Conservation (phyloP, 805 yeast species). For the Aciculoconidium aculeatum region DNA sequence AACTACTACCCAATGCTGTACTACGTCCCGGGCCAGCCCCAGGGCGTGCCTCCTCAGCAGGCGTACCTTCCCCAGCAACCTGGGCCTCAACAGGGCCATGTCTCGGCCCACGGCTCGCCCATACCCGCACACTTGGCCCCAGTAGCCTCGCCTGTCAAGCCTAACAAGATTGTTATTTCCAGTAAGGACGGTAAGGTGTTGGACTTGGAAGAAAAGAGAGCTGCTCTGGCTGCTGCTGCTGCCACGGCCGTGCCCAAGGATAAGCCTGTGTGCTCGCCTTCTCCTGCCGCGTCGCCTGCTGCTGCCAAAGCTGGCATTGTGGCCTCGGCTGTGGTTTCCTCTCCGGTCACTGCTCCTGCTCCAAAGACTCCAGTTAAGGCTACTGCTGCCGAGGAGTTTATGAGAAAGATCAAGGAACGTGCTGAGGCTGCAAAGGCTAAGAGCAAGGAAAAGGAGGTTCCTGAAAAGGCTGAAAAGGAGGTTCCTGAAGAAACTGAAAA, state of each 20-base stretch:
- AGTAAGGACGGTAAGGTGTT: slow-evolving; percentile 38
- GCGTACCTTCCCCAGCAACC: too few species aligned
- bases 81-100: too few species aligned
- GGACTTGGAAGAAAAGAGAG: slow-evolving; percentile 38
- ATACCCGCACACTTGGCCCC: not conserved
- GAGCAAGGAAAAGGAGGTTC: slow-evolving; percentile 7
- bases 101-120: too few species aligned
- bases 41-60: slow-evolving; percentile 7
- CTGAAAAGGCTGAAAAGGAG: slow-evolving; percentile 4
- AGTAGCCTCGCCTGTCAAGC: slow-evolving; percentile 12
- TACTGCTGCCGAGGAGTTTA: slow-evolving; percentile 32
- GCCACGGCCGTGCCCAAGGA: too few species aligned
- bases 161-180: slow-evolving; percentile 31
- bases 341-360: slow-evolving; percentile 9
- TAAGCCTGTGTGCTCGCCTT: slow-evolving; percentile 32
- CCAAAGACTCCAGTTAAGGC: slow-evolving; percentile 13
- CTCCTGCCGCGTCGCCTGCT: slow-evolving; percentile 9
- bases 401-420: slow-evolving; percentile 28
- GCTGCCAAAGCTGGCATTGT: slow-evolving; percentile 6
- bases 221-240: slow-evolving; percentile 17
- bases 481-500: slow-evolving; percentile 4
- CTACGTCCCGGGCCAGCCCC: slow-evolving; percentile 8
- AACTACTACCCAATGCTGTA: slow-evolving; percentile 20
- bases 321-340: slow-evolving; percentile 11
- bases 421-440: slow-evolving; percentile 20